phyloP scores from a whole-genome alignment of 1,284 basidiomycete genomes.

The Irpex sp. region DNA sequence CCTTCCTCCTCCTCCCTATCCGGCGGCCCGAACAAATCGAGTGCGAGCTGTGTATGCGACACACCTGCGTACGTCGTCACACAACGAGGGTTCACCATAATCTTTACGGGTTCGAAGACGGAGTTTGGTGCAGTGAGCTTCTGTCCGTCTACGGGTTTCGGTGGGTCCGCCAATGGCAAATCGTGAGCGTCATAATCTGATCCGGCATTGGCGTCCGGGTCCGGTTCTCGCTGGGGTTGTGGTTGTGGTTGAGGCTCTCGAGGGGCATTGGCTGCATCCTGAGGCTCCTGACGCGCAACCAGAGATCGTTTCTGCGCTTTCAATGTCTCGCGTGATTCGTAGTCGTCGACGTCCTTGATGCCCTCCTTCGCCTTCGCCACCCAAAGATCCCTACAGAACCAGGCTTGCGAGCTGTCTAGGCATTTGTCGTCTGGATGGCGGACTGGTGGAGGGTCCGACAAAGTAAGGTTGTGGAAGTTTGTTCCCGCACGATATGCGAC shows the following conservation, averaged over 20 bases:
- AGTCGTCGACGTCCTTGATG: constrained; percentile 42
- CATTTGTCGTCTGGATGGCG: constrained; percentile 80
- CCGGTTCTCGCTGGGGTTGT: constrained; percentile 30
- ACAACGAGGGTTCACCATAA: constrained; percentile 91
- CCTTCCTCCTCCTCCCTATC: constrained; percentile 59
- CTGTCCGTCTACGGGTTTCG: constrained; percentile 26
- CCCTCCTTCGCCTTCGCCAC: constrained; percentile 75
- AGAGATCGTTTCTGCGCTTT: neutral
- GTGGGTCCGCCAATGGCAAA: constrained; percentile 35
- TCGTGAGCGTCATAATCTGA: constrained; percentile 84
- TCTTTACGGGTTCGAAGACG: constrained; percentile 82
- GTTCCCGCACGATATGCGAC: constrained; percentile 78
- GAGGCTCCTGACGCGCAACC: neutral
- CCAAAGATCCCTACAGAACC: constrained; percentile 96
- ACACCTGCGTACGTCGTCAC: constrained; percentile 96
- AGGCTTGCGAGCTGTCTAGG: constrained; percentile 90
- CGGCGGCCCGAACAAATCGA: constrained; percentile 79
- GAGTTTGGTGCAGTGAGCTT: constrained; percentile 80
- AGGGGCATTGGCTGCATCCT: neutral
- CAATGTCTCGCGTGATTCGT: constrained; percentile 6
- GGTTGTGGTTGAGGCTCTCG: constrained; percentile 22
- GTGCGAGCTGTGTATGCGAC: constrained; percentile 86
- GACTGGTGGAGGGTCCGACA: constrained; percentile 47
- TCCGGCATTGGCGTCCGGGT: constrained; percentile 76
- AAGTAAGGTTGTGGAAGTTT: constrained; percentile 74